These are phyloP conservation scores for Corynespora cassiicola DNA, from an alignment of 2,329 filamentous ascomycete genomes.

Conservation along the genomic window DNA sequence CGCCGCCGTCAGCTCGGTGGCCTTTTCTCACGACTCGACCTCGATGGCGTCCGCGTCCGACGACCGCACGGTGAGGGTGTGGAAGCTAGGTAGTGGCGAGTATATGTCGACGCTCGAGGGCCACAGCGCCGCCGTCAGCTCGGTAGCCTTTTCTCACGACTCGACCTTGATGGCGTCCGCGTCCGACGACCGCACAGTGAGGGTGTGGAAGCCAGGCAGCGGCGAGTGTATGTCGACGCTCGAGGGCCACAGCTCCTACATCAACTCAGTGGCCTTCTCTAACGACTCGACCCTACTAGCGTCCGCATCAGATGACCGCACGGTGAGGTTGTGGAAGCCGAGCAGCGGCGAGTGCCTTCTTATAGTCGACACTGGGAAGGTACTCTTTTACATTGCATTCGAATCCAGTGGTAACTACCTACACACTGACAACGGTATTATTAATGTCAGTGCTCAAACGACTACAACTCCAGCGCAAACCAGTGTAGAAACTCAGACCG, in stretches of 20 bases:
- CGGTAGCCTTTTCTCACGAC: too few species aligned
- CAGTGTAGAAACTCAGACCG: conserved; percentile 8
- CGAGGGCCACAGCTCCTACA: too few species aligned
- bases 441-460: conserved; percentile 3
- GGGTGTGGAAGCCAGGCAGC: too few species aligned
- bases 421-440: conserved; percentile 22
- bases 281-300: conserved; percentile 8
- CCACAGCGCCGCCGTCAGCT: too few species aligned
- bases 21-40: conserved; percentile 16
- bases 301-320: conserved; percentile 6
- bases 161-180: too few species aligned
- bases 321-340: conserved; percentile 7
- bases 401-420: conserved; percentile 3
- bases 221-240: too few species aligned
- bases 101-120: too few species aligned
- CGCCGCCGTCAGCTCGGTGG: conserved; percentile 10
- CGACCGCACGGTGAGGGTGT: conserved; percentile 13
- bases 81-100: too few species aligned
- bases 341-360: conserved; percentile 3
- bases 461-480: conserved; percentile 1
- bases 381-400: conserved; percentile 16
- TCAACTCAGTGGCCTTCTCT: conserved; percentile 20
- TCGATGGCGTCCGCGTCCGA: conserved; percentile 17
- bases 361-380: conserved; percentile 4
- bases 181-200: too few species aligned